Evolutionary conservation across 2,329 filamentous ascomycete genomes (phyloP).

Genomic region (Talaromyces albobiverticillius): DNA sequence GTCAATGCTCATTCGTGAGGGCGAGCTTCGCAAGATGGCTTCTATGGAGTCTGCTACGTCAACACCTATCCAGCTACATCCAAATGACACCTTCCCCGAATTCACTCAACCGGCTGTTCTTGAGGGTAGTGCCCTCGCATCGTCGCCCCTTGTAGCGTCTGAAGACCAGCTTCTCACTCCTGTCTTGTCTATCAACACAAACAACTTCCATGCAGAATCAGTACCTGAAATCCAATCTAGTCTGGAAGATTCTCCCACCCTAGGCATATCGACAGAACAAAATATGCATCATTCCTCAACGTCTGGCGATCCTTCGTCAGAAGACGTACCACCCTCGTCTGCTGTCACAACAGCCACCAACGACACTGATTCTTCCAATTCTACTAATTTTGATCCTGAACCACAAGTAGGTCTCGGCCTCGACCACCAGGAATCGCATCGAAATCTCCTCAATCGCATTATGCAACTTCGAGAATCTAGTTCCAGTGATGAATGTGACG

Average conservation of each 20-base stretch:
- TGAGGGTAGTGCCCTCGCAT: background rate
- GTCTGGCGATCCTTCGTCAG: constrained; percentile 4
- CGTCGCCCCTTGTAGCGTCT: background rate
- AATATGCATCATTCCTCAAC: constrained; percentile 16
- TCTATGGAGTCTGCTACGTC: constrained; percentile 15
- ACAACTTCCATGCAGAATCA: background rate
- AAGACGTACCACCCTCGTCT: constrained; percentile 54
- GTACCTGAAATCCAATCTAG: background rate
- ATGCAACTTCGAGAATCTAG: constrained; percentile 48
- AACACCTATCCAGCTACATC: constrained; percentile 5
- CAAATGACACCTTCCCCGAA: background rate
- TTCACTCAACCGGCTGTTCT: background rate
- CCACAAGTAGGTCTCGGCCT: constrained; percentile 61
- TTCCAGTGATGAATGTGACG: constrained; percentile 37
- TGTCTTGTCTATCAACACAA: constrained; percentile 5
- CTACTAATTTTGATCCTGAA: constrained; percentile 64
- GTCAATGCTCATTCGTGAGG: constrained; percentile 24
- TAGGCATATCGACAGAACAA: constrained; percentile 27
- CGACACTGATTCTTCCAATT: constrained; percentile 63
- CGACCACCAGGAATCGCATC: constrained; percentile 37
- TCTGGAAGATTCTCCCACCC: constrained; percentile 40
- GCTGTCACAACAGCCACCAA: constrained; percentile 61
- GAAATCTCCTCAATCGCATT: constrained; percentile 48
- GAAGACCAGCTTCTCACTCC: background rate
- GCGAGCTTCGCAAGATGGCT: constrained; percentile 19